Percentiles rank a stretch among this genome's conserved stretches.
These are phyloP conservation scores for Flaveria floridana DNA, from an alignment of 140 eudicot species.

Conservation along the genomic window DNA sequence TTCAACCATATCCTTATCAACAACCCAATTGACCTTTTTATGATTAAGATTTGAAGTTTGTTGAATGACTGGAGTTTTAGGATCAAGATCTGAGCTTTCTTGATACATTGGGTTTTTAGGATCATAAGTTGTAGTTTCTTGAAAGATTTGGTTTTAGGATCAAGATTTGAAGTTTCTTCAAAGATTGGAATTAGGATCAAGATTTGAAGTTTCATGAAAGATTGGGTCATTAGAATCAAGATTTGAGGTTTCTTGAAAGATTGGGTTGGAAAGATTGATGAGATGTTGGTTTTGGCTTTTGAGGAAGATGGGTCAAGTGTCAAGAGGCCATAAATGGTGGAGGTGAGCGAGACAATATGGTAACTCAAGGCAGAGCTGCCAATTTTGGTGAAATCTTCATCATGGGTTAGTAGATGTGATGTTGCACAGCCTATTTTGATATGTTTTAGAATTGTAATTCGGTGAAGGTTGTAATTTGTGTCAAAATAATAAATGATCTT, in stretches of 20 bases:
- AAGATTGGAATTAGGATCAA: background rate
- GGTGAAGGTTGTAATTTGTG: conserved; percentile 3
- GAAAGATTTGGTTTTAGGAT: conserved; percentile 5
- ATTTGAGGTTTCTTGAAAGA: conserved; percentile 17
- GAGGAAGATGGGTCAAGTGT: conserved; percentile 61
- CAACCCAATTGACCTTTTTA: too few relatives aligned
- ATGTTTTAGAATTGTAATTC: conserved; percentile 12
- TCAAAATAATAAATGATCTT: too few relatives aligned
- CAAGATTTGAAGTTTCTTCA: conserved; percentile 13
- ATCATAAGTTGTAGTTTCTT: conserved; percentile 25
- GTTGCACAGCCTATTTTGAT: conserved; percentile 85
- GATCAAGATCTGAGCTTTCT: conserved; percentile 22
- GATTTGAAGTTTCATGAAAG: conserved; percentile 8
- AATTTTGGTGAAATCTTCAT: conserved; percentile 65
- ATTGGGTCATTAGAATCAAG: conserved; percentile 20
- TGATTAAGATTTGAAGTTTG: background rate
- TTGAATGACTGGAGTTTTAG: conserved; percentile 11
- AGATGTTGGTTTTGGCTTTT: conserved; percentile 34
- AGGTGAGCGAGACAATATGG: conserved; percentile 92
- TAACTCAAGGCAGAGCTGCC: conserved; percentile 65
- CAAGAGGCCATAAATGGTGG: conserved; percentile 90
- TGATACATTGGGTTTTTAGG: conserved; percentile 14
- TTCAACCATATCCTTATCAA: too few relatives aligned
- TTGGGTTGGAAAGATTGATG: conserved; percentile 34
- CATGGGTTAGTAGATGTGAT: conserved; percentile 58